These are phyloP conservation scores for Diplodia seriata DNA, from an alignment of 2,329 filamentous ascomycete species.

Conservation along the genomic window DNA sequence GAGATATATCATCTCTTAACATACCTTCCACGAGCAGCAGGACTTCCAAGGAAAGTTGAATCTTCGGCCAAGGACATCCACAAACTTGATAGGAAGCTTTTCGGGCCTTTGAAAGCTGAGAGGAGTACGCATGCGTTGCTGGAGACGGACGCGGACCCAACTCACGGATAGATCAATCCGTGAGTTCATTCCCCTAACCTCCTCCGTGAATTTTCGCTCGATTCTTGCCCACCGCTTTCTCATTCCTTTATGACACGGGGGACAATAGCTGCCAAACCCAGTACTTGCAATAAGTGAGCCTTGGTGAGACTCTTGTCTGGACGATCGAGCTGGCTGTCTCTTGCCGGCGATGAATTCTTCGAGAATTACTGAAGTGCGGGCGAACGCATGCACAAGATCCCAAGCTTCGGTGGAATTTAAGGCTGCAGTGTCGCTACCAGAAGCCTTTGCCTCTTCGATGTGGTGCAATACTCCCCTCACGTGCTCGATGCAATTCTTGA, in stretches of 20 bases:
- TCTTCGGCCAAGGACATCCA: constrained; percentile 88
- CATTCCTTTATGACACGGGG: not conserved
- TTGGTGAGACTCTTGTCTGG: not conserved
- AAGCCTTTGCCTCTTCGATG: not conserved
- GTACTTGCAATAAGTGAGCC: constrained; percentile 2
- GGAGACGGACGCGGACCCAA: not conserved
- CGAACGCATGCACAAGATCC: not conserved
- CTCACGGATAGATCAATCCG: not conserved
- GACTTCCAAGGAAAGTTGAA: constrained; percentile 90
- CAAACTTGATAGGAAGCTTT: constrained; percentile 82
- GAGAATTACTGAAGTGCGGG: not conserved
- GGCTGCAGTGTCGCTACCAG: not conserved
- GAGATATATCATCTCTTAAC: constrained; percentile 43
- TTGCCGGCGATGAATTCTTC: constrained; percentile 2
- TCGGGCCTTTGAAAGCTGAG: not conserved
- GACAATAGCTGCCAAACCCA: not conserved
- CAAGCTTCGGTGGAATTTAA: not conserved
- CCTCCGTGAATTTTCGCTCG: not conserved
- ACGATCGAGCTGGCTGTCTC: not conserved
- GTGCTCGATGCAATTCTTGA: constrained; percentile 1
- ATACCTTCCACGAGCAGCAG: constrained; percentile 82
- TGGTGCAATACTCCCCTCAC: constrained; percentile 3
- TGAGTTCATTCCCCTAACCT: not conserved
- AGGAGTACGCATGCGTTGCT: not conserved
- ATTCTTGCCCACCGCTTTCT: not conserved